These are phyloP conservation scores for Babesia sp. DNA, from an alignment of 169 alveolate species.

Conservation along the genomic window DNA sequence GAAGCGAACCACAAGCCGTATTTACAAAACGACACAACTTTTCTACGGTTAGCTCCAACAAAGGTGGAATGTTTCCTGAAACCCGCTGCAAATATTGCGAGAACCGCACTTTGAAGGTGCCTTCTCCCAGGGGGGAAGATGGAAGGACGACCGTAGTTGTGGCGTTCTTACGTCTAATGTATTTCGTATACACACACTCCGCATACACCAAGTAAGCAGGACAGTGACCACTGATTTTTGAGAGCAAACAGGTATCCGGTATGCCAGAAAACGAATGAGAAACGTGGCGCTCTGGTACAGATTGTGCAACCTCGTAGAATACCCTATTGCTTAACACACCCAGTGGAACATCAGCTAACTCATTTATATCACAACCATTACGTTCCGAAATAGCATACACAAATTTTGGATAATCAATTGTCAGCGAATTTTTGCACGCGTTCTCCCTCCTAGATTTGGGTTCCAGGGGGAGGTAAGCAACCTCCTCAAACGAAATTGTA, in stretches of 20 bases:
- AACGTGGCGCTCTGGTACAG: background rate
- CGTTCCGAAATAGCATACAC: slow-evolving; percentile 36
- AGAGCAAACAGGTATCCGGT: background rate
- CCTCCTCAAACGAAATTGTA: slow-evolving; percentile 42
- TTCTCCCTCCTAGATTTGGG: background rate
- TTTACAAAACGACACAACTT: slow-evolving; percentile 57
- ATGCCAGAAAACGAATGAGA: background rate
- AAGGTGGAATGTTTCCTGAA: background rate
- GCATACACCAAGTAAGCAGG: slow-evolving; percentile 54
- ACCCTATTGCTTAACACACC: background rate
- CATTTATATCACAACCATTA: slow-evolving; percentile 28
- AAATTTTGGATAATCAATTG: slow-evolving; percentile 11
- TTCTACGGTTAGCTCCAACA: slow-evolving; percentile 25
- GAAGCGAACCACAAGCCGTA: slow-evolving; percentile 45
- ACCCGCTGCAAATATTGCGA: background rate
- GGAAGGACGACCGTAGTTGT: background rate
- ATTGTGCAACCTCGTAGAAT: background rate
- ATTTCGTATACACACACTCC: slow-evolving; percentile 35
- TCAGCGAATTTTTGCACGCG: slow-evolving; percentile 4
- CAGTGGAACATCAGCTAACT: slow-evolving; percentile 1
- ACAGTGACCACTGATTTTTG: slow-evolving; percentile 53
- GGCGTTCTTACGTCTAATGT: background rate
- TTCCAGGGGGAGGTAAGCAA: slow-evolving; percentile 49
- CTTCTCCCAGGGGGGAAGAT: background rate
- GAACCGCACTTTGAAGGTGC: background rate